Conservation (phyloP, 2,329 filamentous ascomycete genomes). For the Cadophora gregata region DNA sequence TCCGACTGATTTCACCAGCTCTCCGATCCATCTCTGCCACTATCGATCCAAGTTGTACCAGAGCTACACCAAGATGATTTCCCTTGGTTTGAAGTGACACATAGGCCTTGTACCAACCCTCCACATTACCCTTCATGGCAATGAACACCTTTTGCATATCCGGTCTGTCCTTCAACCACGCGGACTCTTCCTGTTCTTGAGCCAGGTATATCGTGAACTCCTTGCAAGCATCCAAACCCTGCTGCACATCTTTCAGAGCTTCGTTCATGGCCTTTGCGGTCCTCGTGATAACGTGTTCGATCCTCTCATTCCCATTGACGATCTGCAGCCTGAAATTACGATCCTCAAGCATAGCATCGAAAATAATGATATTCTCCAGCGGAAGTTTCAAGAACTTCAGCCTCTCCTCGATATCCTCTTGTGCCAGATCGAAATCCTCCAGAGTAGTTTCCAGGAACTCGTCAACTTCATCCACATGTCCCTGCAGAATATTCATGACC, state of each 20-base stretch:
- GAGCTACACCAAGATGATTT: slow-evolving; percentile 69
- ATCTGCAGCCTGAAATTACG: slow-evolving; percentile 82
- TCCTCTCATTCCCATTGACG: slow-evolving; percentile 85
- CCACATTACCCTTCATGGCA: slow-evolving; percentile 91
- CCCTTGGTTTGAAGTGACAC: slow-evolving; percentile 76
- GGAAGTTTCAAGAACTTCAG: slow-evolving; percentile 82
- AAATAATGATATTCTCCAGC: slow-evolving; percentile 80
- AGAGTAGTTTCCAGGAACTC: slow-evolving; percentile 85
- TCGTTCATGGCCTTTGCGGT: slow-evolving; percentile 79
- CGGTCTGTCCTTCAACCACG: slow-evolving; percentile 64
- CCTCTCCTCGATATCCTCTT: slow-evolving; percentile 78
- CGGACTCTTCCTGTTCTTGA: slow-evolving; percentile 65
- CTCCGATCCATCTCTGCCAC: slow-evolving; percentile 86
- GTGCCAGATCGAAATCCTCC: slow-evolving; percentile 82
- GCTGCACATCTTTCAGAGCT: slow-evolving; percentile 77
- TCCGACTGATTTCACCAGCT: slow-evolving; percentile 82
- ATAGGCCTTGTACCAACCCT: slow-evolving; percentile 87
- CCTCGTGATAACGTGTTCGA: slow-evolving; percentile 85
- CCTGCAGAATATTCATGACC: slow-evolving; percentile 87
- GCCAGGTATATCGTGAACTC: slow-evolving; percentile 79
- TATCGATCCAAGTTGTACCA: slow-evolving; percentile 76
- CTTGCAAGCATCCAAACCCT: slow-evolving; percentile 76
- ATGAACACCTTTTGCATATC: slow-evolving; percentile 75
- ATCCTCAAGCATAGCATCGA: slow-evolving; percentile 88
- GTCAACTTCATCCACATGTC: slow-evolving; percentile 93